phyloP scores from a whole-genome alignment of 768 basidiomycete species.

The Leccinum incarnatum region DNA sequence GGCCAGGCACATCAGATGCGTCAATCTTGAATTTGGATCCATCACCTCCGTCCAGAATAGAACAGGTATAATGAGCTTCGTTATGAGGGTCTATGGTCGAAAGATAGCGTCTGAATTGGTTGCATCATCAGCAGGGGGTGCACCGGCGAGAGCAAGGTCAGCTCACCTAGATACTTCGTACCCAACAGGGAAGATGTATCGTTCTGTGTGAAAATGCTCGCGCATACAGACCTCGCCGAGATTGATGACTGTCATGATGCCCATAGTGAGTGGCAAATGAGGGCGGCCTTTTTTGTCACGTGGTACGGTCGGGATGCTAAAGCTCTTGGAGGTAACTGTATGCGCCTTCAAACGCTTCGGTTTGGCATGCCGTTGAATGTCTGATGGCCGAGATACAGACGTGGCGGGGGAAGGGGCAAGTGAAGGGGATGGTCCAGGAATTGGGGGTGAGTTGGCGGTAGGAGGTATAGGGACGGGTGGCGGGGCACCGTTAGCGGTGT shows the following conservation, averaged over 20 bases:
- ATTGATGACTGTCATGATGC: constrained; percentile 80
- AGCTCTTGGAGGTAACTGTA: constrained; percentile 73
- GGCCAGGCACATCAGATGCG: constrained; percentile 66
- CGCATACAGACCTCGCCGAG: constrained; percentile 78
- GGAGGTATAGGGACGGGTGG: constrained; percentile 17
- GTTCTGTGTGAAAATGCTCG: constrained; percentile 83
- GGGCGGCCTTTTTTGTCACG: constrained; percentile 70
- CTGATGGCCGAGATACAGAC: constrained; percentile 25
- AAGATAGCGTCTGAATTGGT: constrained; percentile 59
- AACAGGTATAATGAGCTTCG: constrained; percentile 78
- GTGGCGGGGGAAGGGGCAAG: constrained; percentile 17
- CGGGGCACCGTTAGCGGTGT: constrained; percentile 22
- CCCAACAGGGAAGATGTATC: constrained; percentile 87
- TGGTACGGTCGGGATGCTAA: constrained; percentile 75
- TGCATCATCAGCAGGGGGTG: constrained; percentile 1
- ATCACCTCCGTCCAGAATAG: constrained; percentile 81
- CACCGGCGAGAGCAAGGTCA: neutral
- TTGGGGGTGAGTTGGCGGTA: constrained; percentile 20
- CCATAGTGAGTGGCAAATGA: constrained; percentile 75
- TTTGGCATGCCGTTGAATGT: constrained; percentile 48
- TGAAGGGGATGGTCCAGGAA: constrained; percentile 21
- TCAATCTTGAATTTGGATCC: constrained; percentile 85
- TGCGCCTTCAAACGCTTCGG: constrained; percentile 80
- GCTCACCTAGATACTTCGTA: constrained; percentile 77
- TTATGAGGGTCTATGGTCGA: constrained; percentile 66